Evolutionary conservation across 2,329 filamentous ascomycete species (phyloP).

Genomic region (Xylariaceae sp.): DNA sequence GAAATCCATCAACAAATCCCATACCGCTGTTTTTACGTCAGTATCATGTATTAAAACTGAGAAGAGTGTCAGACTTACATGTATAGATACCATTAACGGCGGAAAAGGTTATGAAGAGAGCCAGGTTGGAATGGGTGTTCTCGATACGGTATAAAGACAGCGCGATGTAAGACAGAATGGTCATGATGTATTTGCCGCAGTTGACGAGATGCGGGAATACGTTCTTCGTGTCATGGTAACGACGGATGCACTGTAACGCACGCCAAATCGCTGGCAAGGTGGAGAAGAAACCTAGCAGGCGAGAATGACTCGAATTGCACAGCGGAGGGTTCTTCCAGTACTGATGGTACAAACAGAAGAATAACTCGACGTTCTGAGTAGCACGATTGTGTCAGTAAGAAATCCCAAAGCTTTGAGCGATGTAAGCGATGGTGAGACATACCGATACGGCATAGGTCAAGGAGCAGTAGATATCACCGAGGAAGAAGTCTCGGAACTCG

Average conservation of each 20-base stretch:
- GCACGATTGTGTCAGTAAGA: background rate
- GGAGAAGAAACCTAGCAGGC: conserved; percentile 78
- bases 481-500: conserved; percentile 94
- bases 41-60: too few relatives aligned
- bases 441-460: conserved; percentile 84
- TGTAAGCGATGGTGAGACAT: conserved; percentile 36
- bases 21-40: conserved; percentile 55
- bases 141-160: conserved; percentile 81
- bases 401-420: background rate
- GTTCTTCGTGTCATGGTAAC: conserved; percentile 81
- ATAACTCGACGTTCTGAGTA: conserved; percentile 74
- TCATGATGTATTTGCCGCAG: conserved; percentile 83
- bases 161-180: conserved; percentile 71
- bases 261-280: conserved; percentile 85
- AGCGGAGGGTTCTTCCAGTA: conserved; percentile 65
- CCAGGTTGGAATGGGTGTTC: conserved; percentile 50
- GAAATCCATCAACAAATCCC: conserved; percentile 97
- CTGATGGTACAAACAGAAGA: conserved; percentile 88
- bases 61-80: conserved; percentile 50
- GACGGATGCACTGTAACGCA: conserved; percentile 81
- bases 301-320: conserved; percentile 83
- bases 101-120: conserved; percentile 74
- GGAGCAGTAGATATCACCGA: conserved; percentile 97
- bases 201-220: conserved; percentile 91
- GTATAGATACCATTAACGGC: conserved; percentile 78